Evolutionary conservation across 495 filamentous ascomycete species (phyloP).

Genomic region (Penicillium dipodomyicola): DNA sequence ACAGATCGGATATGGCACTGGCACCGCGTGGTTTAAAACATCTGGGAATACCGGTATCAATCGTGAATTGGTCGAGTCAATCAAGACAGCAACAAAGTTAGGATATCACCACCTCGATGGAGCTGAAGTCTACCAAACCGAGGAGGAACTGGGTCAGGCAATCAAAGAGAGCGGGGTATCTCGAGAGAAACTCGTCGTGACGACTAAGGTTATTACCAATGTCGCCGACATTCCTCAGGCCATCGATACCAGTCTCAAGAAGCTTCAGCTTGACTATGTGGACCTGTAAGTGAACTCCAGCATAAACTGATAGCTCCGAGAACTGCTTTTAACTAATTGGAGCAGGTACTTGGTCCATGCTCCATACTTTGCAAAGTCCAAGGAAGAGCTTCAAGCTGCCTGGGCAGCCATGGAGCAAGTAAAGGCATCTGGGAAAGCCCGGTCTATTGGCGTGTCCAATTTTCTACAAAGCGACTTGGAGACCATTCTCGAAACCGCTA

Average conservation of each 20-base stretch:
- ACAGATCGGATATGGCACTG: constrained; percentile 72
- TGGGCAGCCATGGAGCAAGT: constrained; percentile 80
- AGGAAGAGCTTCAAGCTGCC: constrained; percentile 61
- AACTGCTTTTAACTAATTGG: neutral
- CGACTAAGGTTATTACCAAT: constrained; percentile 65
- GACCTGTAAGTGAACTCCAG: constrained; percentile 55
- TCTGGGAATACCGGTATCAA: constrained; percentile 37
- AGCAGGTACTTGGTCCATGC: constrained; percentile 76
- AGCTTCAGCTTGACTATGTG: constrained; percentile 74
- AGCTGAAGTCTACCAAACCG: constrained; percentile 81
- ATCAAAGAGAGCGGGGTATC: constrained; percentile 66
- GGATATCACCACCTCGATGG: constrained; percentile 78
- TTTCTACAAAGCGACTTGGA: constrained; percentile 68
- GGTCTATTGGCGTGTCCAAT: constrained; percentile 83
- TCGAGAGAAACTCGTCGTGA: constrained; percentile 70
- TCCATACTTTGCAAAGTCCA: constrained; percentile 65
- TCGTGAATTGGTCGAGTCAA: constrained; percentile 50
- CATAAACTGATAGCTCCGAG: neutral
- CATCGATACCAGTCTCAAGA: constrained; percentile 70
- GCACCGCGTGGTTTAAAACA: constrained; percentile 59
- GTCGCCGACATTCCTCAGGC: constrained; percentile 59
- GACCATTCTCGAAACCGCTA: constrained; percentile 62
- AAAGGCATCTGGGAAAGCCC: constrained; percentile 63
- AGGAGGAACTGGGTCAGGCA: constrained; percentile 69
- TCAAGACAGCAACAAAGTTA: constrained; percentile 65